These are phyloP conservation scores for Hyaloscypha bicolor DNA, from an alignment of 495 filamentous ascomycete genomes.

Conservation along the genomic window DNA sequence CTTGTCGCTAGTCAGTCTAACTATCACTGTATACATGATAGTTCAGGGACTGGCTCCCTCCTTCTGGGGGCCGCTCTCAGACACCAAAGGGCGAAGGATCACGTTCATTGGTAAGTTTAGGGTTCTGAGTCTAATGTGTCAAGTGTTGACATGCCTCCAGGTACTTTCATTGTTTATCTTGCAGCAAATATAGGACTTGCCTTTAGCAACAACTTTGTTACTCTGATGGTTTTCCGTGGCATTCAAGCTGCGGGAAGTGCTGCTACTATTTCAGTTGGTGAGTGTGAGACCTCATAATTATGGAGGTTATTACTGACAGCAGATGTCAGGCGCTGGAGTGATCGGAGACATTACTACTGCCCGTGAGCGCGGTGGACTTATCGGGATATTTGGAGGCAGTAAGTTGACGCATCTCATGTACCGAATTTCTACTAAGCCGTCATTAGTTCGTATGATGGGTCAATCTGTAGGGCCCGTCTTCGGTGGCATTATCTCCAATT, in stretches of 20 bases:
- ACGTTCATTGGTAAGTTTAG: slow-evolving; percentile 46
- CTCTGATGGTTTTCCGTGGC: slow-evolving; percentile 59
- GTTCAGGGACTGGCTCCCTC: slow-evolving; percentile 28
- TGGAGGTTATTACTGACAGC: not conserved
- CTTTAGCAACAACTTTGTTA: slow-evolving; percentile 55
- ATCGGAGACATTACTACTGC: slow-evolving; percentile 58
- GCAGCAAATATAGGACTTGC: slow-evolving; percentile 64
- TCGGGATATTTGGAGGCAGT: slow-evolving; percentile 55
- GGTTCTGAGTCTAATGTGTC: not conserved
- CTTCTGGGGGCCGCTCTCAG: slow-evolving; percentile 56
- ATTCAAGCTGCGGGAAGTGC: slow-evolving; percentile 63
- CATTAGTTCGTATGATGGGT: slow-evolving; percentile 24
- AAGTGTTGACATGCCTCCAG: slow-evolving; percentile 9
- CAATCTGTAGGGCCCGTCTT: slow-evolving; percentile 47
- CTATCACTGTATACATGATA: slow-evolving; percentile 43
- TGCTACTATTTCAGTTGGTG: slow-evolving; percentile 52
- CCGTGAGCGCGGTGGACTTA: slow-evolving; percentile 53
- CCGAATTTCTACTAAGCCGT: not conserved
- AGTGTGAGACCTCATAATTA: not conserved
- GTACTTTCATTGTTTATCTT: slow-evolving; percentile 58
- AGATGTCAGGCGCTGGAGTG: slow-evolving; percentile 44
- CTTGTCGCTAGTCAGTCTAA: slow-evolving; percentile 38
- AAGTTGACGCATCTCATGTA: slow-evolving; percentile 39
- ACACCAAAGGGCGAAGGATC: slow-evolving; percentile 57
- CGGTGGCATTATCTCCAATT: slow-evolving; percentile 52